Conservation (phyloP, 306 rosid species). For the Castanospermum australe region DNA sequence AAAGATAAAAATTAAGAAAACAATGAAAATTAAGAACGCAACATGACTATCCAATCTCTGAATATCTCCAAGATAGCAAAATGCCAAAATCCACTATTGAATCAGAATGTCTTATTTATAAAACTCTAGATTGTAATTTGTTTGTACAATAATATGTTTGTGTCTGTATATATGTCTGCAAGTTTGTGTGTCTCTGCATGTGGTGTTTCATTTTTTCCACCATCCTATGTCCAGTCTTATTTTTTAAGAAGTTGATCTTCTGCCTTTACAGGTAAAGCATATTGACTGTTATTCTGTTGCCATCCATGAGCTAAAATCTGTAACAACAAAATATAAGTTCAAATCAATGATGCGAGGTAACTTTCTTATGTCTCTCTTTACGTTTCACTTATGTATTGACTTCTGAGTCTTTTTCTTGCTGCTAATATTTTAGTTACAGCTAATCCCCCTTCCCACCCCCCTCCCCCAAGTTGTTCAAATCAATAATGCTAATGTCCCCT, state of each 20-base stretch:
- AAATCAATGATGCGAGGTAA: slow-evolving; percentile 79
- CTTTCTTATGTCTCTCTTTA: slow-evolving; percentile 11
- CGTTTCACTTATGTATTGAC: background rate
- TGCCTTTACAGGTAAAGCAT: slow-evolving; percentile 51
- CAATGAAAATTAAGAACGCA: background rate
- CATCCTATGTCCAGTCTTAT: background rate
- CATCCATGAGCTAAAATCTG: slow-evolving; percentile 57
- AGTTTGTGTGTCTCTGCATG: background rate
- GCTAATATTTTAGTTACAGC: background rate
- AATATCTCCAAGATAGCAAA: background rate
- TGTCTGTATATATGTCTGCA: background rate
- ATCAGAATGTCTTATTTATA: background rate
- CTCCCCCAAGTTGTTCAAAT: background rate
- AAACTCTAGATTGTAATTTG: background rate
- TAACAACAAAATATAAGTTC: slow-evolving; percentile 52
- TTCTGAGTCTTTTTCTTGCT: background rate
- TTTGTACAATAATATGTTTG: background rate
- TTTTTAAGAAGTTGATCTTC: background rate
- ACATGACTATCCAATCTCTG: background rate
- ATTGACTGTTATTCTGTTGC: slow-evolving; percentile 60
- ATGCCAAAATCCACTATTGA: background rate
- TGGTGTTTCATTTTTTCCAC: background rate
- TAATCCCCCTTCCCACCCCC: background rate
- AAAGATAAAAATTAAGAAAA: too few species aligned
- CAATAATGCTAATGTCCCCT: background rate